phyloP scores from a whole-genome alignment of 164 flowering plant species.

The Dillenia turbinata region DNA sequence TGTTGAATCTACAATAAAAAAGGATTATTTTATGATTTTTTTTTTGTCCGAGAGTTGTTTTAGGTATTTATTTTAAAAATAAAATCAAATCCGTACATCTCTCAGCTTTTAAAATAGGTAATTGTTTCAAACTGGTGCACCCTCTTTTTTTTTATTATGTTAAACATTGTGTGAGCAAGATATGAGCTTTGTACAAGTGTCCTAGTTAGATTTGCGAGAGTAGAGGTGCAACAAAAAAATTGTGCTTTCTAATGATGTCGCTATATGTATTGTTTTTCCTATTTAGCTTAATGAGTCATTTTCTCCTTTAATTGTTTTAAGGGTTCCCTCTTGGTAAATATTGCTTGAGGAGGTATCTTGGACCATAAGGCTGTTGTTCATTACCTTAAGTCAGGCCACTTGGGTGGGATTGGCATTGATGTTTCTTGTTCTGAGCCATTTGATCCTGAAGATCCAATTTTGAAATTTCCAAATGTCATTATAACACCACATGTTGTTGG shows the following conservation, averaged over 20 bases:
- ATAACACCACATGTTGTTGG: constrained; percentile 94
- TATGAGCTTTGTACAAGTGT: neutral
- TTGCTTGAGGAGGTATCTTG: constrained; percentile 86
- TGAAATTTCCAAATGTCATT: constrained; percentile 69
- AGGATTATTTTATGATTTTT: too few species aligned
- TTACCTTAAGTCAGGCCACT: constrained; percentile 68
- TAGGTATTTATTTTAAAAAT: too few species aligned
- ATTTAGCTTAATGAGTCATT: neutral
- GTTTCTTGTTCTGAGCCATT: constrained; percentile 98
- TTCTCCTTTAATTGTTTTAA: constrained; percentile 14
- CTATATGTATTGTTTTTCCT: neutral
- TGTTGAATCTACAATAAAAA: too few species aligned
- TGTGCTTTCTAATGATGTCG: neutral
- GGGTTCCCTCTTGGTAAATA: constrained; percentile 78
- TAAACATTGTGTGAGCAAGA: neutral
- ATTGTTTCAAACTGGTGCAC: neutral
- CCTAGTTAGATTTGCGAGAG: too few species aligned
- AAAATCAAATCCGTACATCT: too few species aligned
- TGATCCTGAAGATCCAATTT: constrained; percentile 75
- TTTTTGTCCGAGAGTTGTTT: too few species aligned
- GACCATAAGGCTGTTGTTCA: constrained; percentile 59
- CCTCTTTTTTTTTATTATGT: neutral
- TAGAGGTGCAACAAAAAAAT: too few species aligned
- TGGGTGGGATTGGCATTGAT: constrained; percentile 88
- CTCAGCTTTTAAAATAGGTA: too few species aligned